phyloP scores from a whole-genome alignment of 129 eudicot genomes.

The Escallonia rubra region DNA sequence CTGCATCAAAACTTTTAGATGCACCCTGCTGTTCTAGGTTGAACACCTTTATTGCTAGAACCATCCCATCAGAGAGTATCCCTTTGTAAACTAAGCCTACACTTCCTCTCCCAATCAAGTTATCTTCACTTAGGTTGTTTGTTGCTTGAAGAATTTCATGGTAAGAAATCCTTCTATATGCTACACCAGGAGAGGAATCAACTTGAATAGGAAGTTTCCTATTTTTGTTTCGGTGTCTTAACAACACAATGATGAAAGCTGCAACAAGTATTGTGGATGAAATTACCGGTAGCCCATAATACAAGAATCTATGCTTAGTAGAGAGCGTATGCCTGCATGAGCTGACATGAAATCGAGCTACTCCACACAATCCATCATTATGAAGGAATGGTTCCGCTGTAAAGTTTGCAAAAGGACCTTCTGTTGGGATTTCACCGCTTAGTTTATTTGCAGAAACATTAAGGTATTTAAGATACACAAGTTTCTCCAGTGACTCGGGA shows the following conservation, averaged over 20 bases:
- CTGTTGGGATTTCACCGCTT: slow-evolving; percentile 14
- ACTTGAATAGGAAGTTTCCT: neutral
- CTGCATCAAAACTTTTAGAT: slow-evolving; percentile 20
- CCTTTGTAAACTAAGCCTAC: neutral
- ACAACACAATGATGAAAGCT: neutral
- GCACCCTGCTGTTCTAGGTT: slow-evolving; percentile 9
- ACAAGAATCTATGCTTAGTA: neutral
- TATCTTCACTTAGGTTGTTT: slow-evolving; percentile 6
- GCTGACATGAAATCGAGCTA: slow-evolving; percentile 4
- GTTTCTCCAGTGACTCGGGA: slow-evolving; percentile 17
- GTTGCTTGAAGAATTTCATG: slow-evolving; percentile 18
- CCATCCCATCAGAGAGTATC: slow-evolving; percentile 12
- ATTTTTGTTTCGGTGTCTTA: neutral
- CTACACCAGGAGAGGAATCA: neutral
- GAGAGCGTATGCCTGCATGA: neutral
- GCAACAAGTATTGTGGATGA: neutral
- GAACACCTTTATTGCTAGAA: slow-evolving; percentile 24
- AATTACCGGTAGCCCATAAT: slow-evolving; percentile 1
- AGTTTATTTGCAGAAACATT: slow-evolving; percentile 18
- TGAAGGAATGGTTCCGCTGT: slow-evolving; percentile 2
- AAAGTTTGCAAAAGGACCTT: slow-evolving; percentile 11
- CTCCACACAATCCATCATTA: slow-evolving; percentile 15
- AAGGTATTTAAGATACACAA: slow-evolving; percentile 11
- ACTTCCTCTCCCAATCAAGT: slow-evolving; percentile 16
- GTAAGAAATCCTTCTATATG: slow-evolving; percentile 13